phyloP scores from a whole-genome alignment of 441 rosid genomes.

The Populus hybrid region DNA sequence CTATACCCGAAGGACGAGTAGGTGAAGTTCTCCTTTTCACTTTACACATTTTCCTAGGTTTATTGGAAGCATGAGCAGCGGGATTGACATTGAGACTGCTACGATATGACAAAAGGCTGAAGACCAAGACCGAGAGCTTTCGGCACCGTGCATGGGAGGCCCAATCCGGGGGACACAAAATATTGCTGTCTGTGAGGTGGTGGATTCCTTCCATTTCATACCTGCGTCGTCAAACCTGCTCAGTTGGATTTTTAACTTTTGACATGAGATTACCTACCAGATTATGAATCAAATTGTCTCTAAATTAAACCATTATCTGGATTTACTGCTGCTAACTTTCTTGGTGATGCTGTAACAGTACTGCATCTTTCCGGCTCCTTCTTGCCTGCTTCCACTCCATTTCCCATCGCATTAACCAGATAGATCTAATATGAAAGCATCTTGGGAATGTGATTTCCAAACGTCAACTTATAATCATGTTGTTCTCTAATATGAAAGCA shows the following conservation, averaged over 20 bases:
- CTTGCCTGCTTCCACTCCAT: background rate
- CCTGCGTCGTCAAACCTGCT: too few relatives aligned
- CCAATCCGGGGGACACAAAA: background rate
- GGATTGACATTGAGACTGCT: background rate
- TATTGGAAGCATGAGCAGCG: background rate
- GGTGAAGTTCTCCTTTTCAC: background rate
- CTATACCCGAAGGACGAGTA: too few relatives aligned
- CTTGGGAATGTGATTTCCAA: background rate
- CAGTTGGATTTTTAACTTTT: background rate
- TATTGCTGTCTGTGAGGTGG: background rate
- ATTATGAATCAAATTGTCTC: too few relatives aligned
- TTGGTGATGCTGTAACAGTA: too few relatives aligned
- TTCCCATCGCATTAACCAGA: background rate
- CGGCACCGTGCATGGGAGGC: background rate
- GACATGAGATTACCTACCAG: background rate
- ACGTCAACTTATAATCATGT: background rate
- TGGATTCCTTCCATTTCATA: background rate
- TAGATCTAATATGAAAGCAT: background rate
- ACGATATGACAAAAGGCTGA: conserved; percentile 10
- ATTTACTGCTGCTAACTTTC: background rate
- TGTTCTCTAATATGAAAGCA: too few relatives aligned
- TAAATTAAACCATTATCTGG: background rate
- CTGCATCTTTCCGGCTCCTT: background rate
- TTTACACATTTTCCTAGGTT: conserved; percentile 23
- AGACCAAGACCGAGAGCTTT: background rate